Base-by-base conservation (phyloP, 495 filamentous ascomycete genomes). In the Xylaria bambusicola region DNA sequence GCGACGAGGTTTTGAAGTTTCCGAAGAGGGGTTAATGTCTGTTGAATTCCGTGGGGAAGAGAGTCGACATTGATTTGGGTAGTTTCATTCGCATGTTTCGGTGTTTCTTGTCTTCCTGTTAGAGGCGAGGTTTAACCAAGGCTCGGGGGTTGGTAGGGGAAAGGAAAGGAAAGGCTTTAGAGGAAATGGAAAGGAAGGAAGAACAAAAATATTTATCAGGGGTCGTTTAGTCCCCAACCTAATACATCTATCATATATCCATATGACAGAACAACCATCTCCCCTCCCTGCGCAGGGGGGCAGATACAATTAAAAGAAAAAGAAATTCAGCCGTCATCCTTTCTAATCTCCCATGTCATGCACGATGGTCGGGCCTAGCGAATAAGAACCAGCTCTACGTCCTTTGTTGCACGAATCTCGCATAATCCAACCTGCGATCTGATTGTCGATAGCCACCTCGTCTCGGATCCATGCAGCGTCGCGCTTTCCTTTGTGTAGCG, bases 311-410 rank as follows among this genome's bases (percentile, higher is more conserved):
- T 6, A 38, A 52, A 52, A 52, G 38, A 33, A 31, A 41, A 40
- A 53, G 41, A 3, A 21, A 17, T 1, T 53, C 50, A 29, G 35
- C 33, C 50, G 35, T 13, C 50, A 51, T 35, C 21, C 47, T 10
- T n/a, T n/a, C 17, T 51, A 40, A 53, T 53, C 35, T 53, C 50
- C 33, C 50, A 6, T 53, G 27, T 27, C 15, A 27, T 53, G 50
- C 33, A 15, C 13, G 2, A 9, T 13, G n/a, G 15, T 27, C n/a
- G 15, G 50, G 13, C 21, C 50, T 8, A 29, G 35, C 50, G 50
- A 53, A 53, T 53, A 7, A 27, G 50, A 53, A 40, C 12, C 1
- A 6, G 5, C 8, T 15, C 3, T n/a, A n/a, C n/a, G 1, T 53
- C 9, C 7, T 21, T 23, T 23, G 36, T 41, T 41, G 13, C 35